Base-by-base conservation (phyloP, 2,329 filamentous ascomycete genomes). In the Cyanodermella asteris region DNA sequence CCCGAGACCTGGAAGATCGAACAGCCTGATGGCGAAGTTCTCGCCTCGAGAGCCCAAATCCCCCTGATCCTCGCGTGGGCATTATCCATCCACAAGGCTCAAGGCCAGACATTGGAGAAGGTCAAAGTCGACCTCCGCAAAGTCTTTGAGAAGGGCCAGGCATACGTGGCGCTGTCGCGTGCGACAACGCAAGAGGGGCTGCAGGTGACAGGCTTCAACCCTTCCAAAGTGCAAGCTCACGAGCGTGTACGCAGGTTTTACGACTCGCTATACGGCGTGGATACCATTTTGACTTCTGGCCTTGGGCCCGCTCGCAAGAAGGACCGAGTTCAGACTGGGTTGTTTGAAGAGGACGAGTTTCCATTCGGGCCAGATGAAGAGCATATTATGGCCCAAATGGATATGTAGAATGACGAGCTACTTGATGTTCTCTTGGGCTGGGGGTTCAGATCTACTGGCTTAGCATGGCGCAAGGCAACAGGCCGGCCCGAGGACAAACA, bases 61-160 rank as follows among this genome's bases (percentile, higher is more conserved):
- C 87, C 87, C 1, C 59, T 97, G 25, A 94, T 97, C 33, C 59
- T 97, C 16, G 87, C 87, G 0, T 97, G 87, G 87, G 87, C 87
- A 2, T 53, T 97, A 12, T 91, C 81, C 1, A 97, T 97, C 31
- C 87, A 97, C 56, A 97, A 97, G 50, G 87, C 87, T 1, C 84
- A 94, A 45, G 84, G 84, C 2, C 84, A 94, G 46, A 94, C 84
- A 17, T 55, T 93, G 14, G 81, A 91, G 41, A 64, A 84, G 25
- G 87, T 97, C 31, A 91, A 91, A 42, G 87, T 97, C 14, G 81
- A 97, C 43, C 59, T 97, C 1, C 76, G 80, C 16, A 74, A 68
- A 32, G 77, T 91, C 1, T 97, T 97, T 39, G 87, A 97, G 45
- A 93, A 91, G 47, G 87, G 87, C 0, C 87, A 97, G 47, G 87